Percentiles rank a stretch among this genome's conserved stretches.
Evolutionary conservation across 257 asterid genomes (phyloP).

Genomic region (Cynanchum wilfordii): DNA sequence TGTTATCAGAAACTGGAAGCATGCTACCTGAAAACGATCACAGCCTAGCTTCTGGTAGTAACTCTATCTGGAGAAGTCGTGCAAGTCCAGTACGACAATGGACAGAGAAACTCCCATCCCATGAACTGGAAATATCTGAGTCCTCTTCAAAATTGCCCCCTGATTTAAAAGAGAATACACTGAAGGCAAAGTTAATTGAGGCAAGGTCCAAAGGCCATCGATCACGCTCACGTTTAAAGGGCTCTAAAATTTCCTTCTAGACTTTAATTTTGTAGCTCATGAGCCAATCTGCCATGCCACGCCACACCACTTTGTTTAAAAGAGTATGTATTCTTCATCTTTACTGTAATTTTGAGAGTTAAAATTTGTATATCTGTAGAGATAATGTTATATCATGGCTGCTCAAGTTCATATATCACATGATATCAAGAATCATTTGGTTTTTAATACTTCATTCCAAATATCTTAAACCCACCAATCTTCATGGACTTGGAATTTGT

Average conservation of each 20-base stretch:
- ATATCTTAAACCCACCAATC: not conserved
- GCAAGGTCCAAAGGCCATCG: conserved; percentile 74
- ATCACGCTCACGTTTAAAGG: conserved; percentile 65
- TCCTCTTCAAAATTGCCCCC: conserved; percentile 59
- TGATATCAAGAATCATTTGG: not conserved
- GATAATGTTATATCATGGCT: not conserved
- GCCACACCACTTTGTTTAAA: not conserved
- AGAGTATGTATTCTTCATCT: not conserved
- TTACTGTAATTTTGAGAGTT: conserved; percentile 2
- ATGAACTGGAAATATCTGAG: conserved; percentile 37
- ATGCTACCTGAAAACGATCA: conserved; percentile 43
- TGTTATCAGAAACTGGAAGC: conserved; percentile 55
- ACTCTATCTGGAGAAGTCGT: conserved; percentile 58
- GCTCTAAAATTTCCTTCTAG: conserved; percentile 46
- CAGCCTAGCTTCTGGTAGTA: conserved; percentile 36
- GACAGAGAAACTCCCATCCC: conserved; percentile 62
- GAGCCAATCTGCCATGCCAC: not conserved
- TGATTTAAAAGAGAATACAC: conserved; percentile 54
- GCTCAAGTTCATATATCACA: not conserved
- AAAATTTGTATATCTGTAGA: conserved; percentile 5
- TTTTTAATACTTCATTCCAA: not conserved
- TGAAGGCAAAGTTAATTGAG: conserved; percentile 72
- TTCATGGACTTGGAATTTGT: not conserved
- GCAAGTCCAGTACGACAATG: conserved; percentile 78
- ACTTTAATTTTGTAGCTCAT: conserved; percentile 16